A percentile compares a stretch with the other conserved stretches of the same genome.
Evolutionary conservation across 1,139 yeast species (phyloP).

Genomic region (Diutina scorzettiae): DNA sequence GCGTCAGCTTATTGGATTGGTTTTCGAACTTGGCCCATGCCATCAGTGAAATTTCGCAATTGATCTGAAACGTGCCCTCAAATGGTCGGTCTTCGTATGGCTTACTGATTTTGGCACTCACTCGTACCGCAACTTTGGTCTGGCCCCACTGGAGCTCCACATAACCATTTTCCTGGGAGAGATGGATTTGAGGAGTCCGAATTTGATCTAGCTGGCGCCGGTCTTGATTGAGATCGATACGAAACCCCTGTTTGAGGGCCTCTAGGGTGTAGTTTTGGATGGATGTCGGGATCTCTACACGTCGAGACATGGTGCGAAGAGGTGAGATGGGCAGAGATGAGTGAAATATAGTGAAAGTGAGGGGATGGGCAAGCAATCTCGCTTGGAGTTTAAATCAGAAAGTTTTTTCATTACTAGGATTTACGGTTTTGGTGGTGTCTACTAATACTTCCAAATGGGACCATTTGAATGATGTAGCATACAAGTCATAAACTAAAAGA

Average conservation of each 20-base stretch:
- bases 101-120: constrained; percentile 65
- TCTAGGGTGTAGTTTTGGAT: constrained; percentile 42
- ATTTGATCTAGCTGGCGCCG: constrained; percentile 49
- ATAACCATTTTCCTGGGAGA: constrained; percentile 70
- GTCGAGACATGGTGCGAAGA: not conserved
- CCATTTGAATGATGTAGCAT: too few relatives aligned
- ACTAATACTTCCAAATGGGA: too few relatives aligned
- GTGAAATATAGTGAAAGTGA: too few relatives aligned
- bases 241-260: constrained; percentile 46
- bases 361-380: too few relatives aligned
- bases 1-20: constrained; percentile 44
- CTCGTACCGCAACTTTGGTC: constrained; percentile 53
- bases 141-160: constrained; percentile 77
- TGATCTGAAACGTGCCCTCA: constrained; percentile 78
- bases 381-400: too few relatives aligned
- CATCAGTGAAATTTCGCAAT: constrained; percentile 83
- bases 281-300: not conserved
- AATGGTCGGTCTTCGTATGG: constrained; percentile 91
- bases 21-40: constrained; percentile 78
- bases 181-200: constrained; percentile 48
- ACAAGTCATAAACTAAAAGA: too few relatives aligned
- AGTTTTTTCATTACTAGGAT: too few relatives aligned
- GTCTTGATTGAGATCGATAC: constrained; percentile 39
- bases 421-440: too few relatives aligned
- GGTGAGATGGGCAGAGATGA: not conserved